Base-by-base conservation (phyloP, 1,139 yeast species). In the Candida labiduridarum region DNA sequence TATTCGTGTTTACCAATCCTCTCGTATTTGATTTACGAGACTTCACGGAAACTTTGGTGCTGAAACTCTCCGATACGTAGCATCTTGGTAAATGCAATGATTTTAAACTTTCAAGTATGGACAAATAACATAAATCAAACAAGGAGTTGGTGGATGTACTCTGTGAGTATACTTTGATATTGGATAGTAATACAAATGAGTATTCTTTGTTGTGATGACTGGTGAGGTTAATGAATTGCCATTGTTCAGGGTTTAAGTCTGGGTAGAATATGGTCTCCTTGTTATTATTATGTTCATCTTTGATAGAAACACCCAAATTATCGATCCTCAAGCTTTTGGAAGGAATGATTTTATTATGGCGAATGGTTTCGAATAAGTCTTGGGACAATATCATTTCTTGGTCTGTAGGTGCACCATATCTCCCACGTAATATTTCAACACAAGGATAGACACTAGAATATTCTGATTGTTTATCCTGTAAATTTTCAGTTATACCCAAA, bases 371-470 rank as follows among this genome's bases (percentile, higher is more conserved):
- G 60, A 82, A 83, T 31, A 89, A 61, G 52, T 76, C 74, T 65
- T 89, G 96, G 3, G 96, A 83, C 33, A 89, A 63, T 30, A 82
- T 83, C 88, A 89, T 90, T 66, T 92, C 97, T 68, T 92, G 97
- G 57, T 86, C 91, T 1, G 95, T 85, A 19, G 97, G 97, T 2
- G 94, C 90, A 34, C 91, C 89, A 11, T 75, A 65, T 50, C 90
- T 75, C 16, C 96, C 96, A 52, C 95, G 75, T 50, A 85, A 80
- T 14, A 90, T 82, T 58, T 89, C 95, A 10, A 92, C 92, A 42
- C 89, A 86, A 0, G 97, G 95, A 62, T 81, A 90, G 0, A 87
- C 77, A 0, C 85, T 67, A 1, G 84, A 68, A 56, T 64, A 72
- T 9, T 54, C 51, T 1, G 53, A 47, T 33, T 54, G 51, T n/a